phyloP scores from a whole-genome alignment of 169 alveolate genomes.

The Cyclospora cayetanensis region DNA sequence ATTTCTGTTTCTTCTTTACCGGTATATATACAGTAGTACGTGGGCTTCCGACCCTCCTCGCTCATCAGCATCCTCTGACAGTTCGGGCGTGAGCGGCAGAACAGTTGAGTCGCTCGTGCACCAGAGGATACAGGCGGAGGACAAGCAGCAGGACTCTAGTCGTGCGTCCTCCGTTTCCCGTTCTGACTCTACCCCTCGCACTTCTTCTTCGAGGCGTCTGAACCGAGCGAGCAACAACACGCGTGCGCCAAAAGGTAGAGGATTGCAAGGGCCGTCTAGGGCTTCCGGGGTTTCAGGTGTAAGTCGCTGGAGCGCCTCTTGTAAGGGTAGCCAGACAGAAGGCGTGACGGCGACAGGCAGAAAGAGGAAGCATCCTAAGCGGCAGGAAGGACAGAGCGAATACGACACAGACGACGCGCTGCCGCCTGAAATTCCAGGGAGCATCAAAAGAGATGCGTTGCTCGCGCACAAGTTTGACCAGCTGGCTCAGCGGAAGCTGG shows the following conservation, averaged over 20 bases:
- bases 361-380: neutral
- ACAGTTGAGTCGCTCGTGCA: neutral
- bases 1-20: neutral
- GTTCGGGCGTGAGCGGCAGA: neutral
- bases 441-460: neutral
- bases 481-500: neutral
- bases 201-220: too few species aligned
- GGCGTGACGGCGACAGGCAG: too few species aligned
- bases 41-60: neutral
- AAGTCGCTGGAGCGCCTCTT: too few species aligned
- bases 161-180: too few species aligned
- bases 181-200: too few species aligned
- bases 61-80: neutral
- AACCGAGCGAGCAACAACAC: too few species aligned
- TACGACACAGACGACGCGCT: neutral
- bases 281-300: too few species aligned
- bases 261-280: too few species aligned
- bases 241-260: too few species aligned
- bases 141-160: too few species aligned
- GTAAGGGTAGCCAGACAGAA: too few species aligned
- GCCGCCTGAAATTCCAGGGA: neutral
- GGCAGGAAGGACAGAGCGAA: neutral
- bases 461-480: neutral
- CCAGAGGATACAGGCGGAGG: neutral
- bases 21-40: neutral